Percentiles rank a stretch among this genome's conserved stretches.
These are phyloP conservation scores for Phlyctochytrium planicorne DNA, from an alignment of 192 early-diverging fungal genomes.

Conservation along the genomic window DNA sequence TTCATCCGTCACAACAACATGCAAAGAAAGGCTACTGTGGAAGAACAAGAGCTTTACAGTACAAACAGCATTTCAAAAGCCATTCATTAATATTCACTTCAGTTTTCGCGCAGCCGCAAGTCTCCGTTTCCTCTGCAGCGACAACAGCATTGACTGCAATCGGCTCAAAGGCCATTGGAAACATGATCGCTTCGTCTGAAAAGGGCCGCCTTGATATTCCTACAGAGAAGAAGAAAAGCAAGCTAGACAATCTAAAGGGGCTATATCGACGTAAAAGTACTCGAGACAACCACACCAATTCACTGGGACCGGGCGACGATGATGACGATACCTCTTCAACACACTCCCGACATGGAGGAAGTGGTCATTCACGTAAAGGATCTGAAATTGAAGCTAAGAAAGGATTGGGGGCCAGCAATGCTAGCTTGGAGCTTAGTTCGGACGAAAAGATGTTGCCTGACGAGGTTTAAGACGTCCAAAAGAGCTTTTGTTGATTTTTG, in stretches of 20 bases:
- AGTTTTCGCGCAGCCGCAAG: background rate
- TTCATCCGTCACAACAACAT: slow-evolving; percentile 30
- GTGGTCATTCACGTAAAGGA: background rate
- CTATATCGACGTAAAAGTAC: background rate
- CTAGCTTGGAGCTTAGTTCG: slow-evolving; percentile 28
- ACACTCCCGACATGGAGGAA: background rate
- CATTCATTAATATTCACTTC: background rate
- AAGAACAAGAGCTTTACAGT: slow-evolving; percentile 19
- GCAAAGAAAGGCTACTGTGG: slow-evolving; percentile 19
- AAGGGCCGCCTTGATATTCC: too few relatives aligned
- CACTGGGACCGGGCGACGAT: slow-evolving; percentile 14
- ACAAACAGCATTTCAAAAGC: slow-evolving; percentile 7
- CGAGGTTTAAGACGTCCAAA: too few relatives aligned
- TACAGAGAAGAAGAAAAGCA: background rate
- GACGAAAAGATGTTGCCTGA: slow-evolving; percentile 55
- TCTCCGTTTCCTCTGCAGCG: background rate
- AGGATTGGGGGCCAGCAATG: slow-evolving; percentile 5
- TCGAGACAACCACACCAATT: slow-evolving; percentile 5
- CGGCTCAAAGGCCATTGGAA: background rate
- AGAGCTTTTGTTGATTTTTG: too few relatives aligned
- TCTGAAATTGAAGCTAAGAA: background rate
- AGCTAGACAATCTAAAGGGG: too few relatives aligned
- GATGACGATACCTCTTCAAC: background rate
- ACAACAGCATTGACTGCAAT: background rate
- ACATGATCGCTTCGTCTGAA: too few relatives aligned